These are phyloP conservation scores for Termitomyces sp. DNA, from an alignment of 768 basidiomycete species.

Conservation along the genomic window DNA sequence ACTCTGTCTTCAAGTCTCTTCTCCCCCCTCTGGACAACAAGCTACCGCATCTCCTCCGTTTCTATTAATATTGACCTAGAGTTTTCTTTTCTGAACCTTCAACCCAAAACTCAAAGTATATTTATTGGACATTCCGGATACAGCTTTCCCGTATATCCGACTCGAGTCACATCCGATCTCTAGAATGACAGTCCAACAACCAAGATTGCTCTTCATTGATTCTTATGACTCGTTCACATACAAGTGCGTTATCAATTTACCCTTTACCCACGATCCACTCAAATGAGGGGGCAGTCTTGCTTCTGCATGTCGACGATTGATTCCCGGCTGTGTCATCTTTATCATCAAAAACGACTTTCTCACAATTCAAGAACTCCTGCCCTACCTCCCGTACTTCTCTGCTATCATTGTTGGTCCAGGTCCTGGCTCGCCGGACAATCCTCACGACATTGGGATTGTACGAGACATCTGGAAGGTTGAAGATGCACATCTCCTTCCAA, in stretches of 20 bases:
- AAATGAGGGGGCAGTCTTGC: slow-evolving; percentile 56
- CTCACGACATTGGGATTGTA: slow-evolving; percentile 64
- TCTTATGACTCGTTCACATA: slow-evolving; percentile 89
- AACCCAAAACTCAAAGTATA: background rate
- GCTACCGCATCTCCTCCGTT: background rate
- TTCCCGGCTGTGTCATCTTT: slow-evolving; percentile 57
- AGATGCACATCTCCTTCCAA: slow-evolving; percentile 50
- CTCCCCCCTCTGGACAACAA: background rate
- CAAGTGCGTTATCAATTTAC: slow-evolving; percentile 51
- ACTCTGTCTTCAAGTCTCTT: background rate
- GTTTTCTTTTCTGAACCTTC: background rate
- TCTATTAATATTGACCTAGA: background rate
- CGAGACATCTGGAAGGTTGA: slow-evolving; percentile 66
- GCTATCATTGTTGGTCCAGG: slow-evolving; percentile 77
- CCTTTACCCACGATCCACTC: background rate
- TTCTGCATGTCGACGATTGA: slow-evolving; percentile 59
- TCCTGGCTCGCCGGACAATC: slow-evolving; percentile 68
- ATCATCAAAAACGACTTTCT: slow-evolving; percentile 74
- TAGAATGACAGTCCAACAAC: slow-evolving; percentile 33
- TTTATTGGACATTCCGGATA: background rate
- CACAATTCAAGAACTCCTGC: slow-evolving; percentile 43
- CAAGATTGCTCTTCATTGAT: slow-evolving; percentile 68
- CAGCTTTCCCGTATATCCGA: background rate
- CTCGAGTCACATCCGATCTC: background rate
- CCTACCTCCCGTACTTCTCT: slow-evolving; percentile 57